These are phyloP conservation scores for Leucocoprinus sp. DNA, from an alignment of 768 basidiomycete species.

Conservation along the genomic window DNA sequence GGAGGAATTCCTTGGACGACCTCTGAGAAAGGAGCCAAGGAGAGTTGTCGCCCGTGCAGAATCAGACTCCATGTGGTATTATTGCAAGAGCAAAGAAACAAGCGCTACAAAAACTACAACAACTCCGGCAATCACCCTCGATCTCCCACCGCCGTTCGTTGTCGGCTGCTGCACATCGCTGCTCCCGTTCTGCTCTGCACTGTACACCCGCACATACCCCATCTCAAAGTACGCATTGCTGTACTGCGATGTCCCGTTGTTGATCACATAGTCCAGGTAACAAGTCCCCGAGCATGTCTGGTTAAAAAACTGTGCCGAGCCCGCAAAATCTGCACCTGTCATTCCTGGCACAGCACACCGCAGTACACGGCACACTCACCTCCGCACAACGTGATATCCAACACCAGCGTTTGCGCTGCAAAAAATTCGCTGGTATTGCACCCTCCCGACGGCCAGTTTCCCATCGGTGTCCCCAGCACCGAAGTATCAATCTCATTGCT, in stretches of 20 bases:
- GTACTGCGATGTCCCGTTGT: slow-evolving; percentile 10
- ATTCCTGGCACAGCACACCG: not conserved
- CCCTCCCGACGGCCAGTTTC: slow-evolving; percentile 12
- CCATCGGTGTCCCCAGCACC: slow-evolving; percentile 13
- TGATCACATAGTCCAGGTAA: slow-evolving; percentile 14
- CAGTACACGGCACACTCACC: too few species aligned
- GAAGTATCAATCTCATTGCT: slow-evolving; percentile 14
- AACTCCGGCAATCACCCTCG: not conserved
- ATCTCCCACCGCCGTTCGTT: not conserved
- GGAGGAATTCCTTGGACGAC: slow-evolving; percentile 59
- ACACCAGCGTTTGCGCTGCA: slow-evolving; percentile 13
- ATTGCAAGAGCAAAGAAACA: not conserved
- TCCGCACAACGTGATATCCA: slow-evolving; percentile 14
- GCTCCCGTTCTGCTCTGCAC: not conserved
- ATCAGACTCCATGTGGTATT: slow-evolving; percentile 25
- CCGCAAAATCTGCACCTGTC: slow-evolving; percentile 12
- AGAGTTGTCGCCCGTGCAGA: slow-evolving; percentile 49
- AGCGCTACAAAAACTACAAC: too few species aligned
- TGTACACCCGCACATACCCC: slow-evolving; percentile 12
- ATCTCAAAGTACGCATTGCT: slow-evolving; percentile 15
- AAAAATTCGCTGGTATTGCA: slow-evolving; percentile 12
- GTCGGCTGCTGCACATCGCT: not conserved
- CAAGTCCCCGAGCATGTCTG: slow-evolving; percentile 14
- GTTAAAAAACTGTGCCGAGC: slow-evolving; percentile 12
- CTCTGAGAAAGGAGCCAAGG: slow-evolving; percentile 64